Base-by-base conservation (phyloP, 2,329 filamentous ascomycete species). In the Uncinocarpus reesii region DNA sequence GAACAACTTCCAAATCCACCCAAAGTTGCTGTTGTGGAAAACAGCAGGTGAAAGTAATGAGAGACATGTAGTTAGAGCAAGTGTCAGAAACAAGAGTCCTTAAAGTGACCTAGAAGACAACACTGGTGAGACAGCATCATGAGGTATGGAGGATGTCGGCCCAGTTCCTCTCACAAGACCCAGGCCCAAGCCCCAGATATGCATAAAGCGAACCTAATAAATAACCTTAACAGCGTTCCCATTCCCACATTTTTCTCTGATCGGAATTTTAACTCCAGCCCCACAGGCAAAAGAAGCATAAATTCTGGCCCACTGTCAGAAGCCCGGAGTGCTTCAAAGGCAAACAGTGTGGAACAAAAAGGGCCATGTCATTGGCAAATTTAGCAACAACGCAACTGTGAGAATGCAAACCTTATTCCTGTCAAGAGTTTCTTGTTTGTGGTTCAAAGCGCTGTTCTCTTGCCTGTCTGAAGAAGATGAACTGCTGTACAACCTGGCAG, bases 201-300 rank as follows among this genome's bases (percentile, higher is more conserved):
- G 42, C 42, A 45, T 28, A 24, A 37, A 13, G 34, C 15, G 38
- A 46, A 46, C 43, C 43, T 46, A 37, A 46, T 46, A 46, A 46
- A 37, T 46, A 46, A 46, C 43, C 43, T 46, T 46, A 46, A 46
- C 23, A n/a, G 24, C 4, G 10, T 31, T 37, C 43, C 43, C 43
- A 37, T 29, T 38, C 20, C 43, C 23, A 29, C 15, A 15, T 13
- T 34, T 21, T 21, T 28, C 11, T 15, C 24, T 29, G 16, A 23
- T 18, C 23, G 10, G 6, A 21, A 38, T 37, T 31, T 28, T 28
- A 15, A 26, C 24, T 37, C 42, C 20, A 13, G 23, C 43, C 15
- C 43, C 24, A 37, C 23, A 38, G 3, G n/a, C 2, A 34, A 47
- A 47, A 47, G 45, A 47, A 47, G 45, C 45, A 47, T 47, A 47